Evolutionary conservation across 495 filamentous ascomycete genomes (phyloP), one percentile per base, ranked within the genome.

Genomic region (Lentithecium fluviatile): DNA sequence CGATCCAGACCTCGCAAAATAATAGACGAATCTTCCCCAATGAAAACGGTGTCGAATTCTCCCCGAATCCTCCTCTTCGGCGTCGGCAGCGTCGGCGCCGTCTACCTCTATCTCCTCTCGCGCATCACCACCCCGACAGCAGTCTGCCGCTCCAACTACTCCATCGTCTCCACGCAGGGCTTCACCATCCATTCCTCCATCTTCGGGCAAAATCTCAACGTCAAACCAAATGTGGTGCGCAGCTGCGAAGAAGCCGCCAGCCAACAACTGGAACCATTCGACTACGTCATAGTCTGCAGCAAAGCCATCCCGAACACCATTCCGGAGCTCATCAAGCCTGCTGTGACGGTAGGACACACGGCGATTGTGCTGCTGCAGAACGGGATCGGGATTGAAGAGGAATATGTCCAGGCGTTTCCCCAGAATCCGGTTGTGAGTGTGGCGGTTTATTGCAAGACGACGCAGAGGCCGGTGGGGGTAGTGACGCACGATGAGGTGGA

Each of bases 141-240:
- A 1, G 71, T 85, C 15, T 78, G 82, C 54, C 77, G 83, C 26
- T 83, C 80, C 2, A 86, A 85, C 70, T 85, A 80, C 69, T 70
- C 71, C 0, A 70, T 64, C 4, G 80, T 78, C 25, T 68, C 69
- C 32, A 45, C 70, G 8, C 52, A 80, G 25, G 84, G 82, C 17
- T 81, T 82, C 66, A 62, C 66, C 15, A 81, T 85, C 64, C 57
- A 78, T 26, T 83, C 80, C 0, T 52, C 72, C 15, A 52, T 65
- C 20, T 82, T 75, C 68, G 78, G 78, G 52, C 38, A 73, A 7
- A 52, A 58, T 38, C 69, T 77, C 42, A 64, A 73, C 23, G 69
- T 71, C 62, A 58, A 47, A 12, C 78, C 79, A 11, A 71, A 71
- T 46, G 67, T 80, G 23, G 74, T 76, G 12, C 71, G 75, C 5